Evolutionary conservation across 1,284 basidiomycete genomes (phyloP), one percentile per base, ranked within the genome.

Genomic region (Pseudozyma tsukubaensis): DNA sequence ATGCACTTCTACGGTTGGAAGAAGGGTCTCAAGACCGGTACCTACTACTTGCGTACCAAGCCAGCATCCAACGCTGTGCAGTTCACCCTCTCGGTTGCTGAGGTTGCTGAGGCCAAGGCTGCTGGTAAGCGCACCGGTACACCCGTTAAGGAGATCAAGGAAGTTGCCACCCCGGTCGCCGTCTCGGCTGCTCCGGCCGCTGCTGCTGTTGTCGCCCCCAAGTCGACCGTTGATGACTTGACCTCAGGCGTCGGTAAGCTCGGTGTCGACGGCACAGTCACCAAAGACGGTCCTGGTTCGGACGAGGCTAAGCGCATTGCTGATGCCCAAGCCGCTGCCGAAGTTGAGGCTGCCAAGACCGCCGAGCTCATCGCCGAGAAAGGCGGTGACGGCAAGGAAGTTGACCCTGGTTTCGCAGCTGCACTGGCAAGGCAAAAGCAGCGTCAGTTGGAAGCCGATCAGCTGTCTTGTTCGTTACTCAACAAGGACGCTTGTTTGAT

Each of bases 1-100:
- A 99, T 98, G 96, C 97, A 99, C 88, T 99, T 99, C 87, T 98
- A 99, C 86, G 97, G 95, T 24, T 99, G 96, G 97, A 97, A 97
- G 90, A 94, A 94, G 86, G 97, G 97, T 32, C 87, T 99, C 83
- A 99, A 99, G 90, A 99, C 97, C 0, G 97, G 83, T 45, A 77
- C 78, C 39, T 87, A 89, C 87, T 98, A 99, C 87, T 89, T 99
- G 54, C 91, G 97, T 61, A 98, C 97, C 45, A 89, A 93, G 58
- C 94, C 97, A 2, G 94, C 95, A 10, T 93, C 94, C 32, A 91
- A 94, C 83, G 97, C 97, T 42, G 95, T 97, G 86, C 94, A 99
- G 87, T 99, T 99, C 88, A 99, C 97, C 13, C 90, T 99, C 70
- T 94, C 97, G 85, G 83, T 84, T 42, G 83, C 91, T 91, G 85